Conservation (phyloP, 2,329 filamentous ascomycete genomes). For the Dichotomopilus funicola region DNA sequence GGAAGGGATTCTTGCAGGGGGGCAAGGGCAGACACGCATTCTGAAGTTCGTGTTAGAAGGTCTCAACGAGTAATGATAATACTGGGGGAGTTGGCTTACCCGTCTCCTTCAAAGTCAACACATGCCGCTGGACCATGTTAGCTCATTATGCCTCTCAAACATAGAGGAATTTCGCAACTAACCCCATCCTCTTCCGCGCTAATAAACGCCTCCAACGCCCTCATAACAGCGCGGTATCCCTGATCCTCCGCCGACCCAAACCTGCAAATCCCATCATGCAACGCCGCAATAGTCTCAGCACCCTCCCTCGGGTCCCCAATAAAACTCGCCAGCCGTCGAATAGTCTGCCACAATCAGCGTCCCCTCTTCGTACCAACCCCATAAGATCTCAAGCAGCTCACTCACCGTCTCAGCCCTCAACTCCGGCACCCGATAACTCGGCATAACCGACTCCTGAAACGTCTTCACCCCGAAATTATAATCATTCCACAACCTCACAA, state of each 20-base stretch:
- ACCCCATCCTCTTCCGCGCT: slow-evolving; percentile 23
- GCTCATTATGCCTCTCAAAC: too few species aligned
- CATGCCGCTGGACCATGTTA: slow-evolving; percentile 14
- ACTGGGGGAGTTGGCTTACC: slow-evolving; percentile 5
- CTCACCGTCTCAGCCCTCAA: slow-evolving; percentile 19
- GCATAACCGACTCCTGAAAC: slow-evolving; percentile 26
- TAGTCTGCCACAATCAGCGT: slow-evolving; percentile 16
- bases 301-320: slow-evolving; percentile 29
- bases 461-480: slow-evolving; percentile 31
- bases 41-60: slow-evolving; percentile 8
- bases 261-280: slow-evolving; percentile 36
- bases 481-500: slow-evolving; percentile 28
- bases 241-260: slow-evolving; percentile 28
- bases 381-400: not conserved
- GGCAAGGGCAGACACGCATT: slow-evolving; percentile 22
- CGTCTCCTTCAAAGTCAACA: slow-evolving; percentile 23
- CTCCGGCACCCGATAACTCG: slow-evolving; percentile 13
- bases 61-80: not conserved
- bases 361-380: too few species aligned
- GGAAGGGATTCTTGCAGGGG: slow-evolving; percentile 9
- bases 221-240: slow-evolving; percentile 25
- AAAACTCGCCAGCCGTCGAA: slow-evolving; percentile 25
- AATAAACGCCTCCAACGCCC: slow-evolving; percentile 19
- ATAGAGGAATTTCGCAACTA: not conserved
- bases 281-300: slow-evolving; percentile 31